Evolutionary conservation across 495 filamentous ascomycete species (phyloP).

Genomic region (Halenospora varia): DNA sequence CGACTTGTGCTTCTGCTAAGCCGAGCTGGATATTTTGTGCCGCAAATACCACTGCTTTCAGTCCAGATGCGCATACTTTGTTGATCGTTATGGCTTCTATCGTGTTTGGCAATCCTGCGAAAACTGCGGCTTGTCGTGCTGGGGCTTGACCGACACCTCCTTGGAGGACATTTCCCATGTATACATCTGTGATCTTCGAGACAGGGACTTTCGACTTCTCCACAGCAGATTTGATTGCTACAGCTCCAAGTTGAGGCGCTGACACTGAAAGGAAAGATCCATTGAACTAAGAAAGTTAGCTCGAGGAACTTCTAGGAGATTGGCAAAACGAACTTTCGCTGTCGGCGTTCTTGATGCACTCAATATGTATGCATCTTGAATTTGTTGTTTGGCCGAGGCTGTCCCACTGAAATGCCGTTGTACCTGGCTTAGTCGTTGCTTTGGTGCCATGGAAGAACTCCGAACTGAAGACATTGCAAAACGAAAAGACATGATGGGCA

Average conservation of each 20-base stretch:
- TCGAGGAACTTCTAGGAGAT: background rate
- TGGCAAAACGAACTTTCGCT: constrained; percentile 57
- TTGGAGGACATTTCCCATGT: constrained; percentile 97
- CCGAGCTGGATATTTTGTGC: constrained; percentile 94
- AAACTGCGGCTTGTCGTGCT: constrained; percentile 84
- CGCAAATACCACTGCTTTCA: constrained; percentile 87
- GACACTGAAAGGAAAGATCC: constrained; percentile 76
- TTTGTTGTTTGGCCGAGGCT: constrained; percentile 54
- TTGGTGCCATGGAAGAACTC: constrained; percentile 11
- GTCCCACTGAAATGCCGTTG: constrained; percentile 67
- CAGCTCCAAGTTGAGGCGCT: constrained; percentile 80
- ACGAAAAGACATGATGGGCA: constrained; percentile 24
- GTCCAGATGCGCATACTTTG: constrained; percentile 93
- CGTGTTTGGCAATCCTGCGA: constrained; percentile 72
- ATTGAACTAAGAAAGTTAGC: constrained; percentile 66
- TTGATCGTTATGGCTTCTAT: constrained; percentile 91
- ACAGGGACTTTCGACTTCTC: constrained; percentile 75
- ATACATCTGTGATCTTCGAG: constrained; percentile 78
- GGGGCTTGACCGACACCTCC: constrained; percentile 82
- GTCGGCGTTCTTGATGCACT: constrained; percentile 85
- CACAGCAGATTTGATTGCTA: constrained; percentile 85
- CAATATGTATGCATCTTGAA: constrained; percentile 88
- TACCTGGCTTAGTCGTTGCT: constrained; percentile 39
- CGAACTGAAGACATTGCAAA: constrained; percentile 15
- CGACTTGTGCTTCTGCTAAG: constrained; percentile 77